Conservation (phyloP, 1,139 yeast species). For the Ashbya aceris region DNA sequence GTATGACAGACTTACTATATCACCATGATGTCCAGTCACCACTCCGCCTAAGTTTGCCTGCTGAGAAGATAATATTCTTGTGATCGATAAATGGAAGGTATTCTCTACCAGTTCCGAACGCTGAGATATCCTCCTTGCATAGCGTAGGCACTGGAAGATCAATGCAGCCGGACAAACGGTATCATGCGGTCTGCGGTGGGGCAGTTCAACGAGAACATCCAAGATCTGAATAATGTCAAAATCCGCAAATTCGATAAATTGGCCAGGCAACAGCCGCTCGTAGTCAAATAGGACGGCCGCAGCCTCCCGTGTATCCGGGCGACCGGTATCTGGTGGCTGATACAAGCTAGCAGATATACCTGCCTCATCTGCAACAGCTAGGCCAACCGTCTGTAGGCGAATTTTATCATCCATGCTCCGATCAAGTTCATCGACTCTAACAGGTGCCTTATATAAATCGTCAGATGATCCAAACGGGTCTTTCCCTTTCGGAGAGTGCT, state of each 20-base stretch:
- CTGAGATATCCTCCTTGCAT: constrained; percentile 47
- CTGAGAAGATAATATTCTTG: constrained; percentile 52
- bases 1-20: constrained; percentile 60
- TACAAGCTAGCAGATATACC: constrained; percentile 3
- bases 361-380: constrained; percentile 21
- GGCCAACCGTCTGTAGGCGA: constrained; percentile 42
- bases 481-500: constrained; percentile 8
- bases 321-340: not conserved
- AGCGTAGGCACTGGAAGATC: constrained; percentile 56
- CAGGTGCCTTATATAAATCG: constrained; percentile 23
- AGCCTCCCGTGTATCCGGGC: not conserved
- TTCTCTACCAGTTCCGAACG: constrained; percentile 48
- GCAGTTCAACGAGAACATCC: constrained; percentile 45
- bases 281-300: not conserved
- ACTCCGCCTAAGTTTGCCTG: constrained; percentile 45
- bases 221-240: constrained; percentile 55
- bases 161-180: constrained; percentile 62
- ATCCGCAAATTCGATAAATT: constrained; percentile 48
- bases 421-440: constrained; percentile 28
- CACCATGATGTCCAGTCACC: constrained; percentile 47
- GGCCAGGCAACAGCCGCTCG: not conserved
- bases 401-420: constrained; percentile 34
- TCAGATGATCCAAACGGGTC: constrained; percentile 1
- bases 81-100: constrained; percentile 50
- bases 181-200: constrained; percentile 39